Evolutionary conservation across 805 yeast species (phyloP).

Genomic region (Blastobotrys terrestris): DNA sequence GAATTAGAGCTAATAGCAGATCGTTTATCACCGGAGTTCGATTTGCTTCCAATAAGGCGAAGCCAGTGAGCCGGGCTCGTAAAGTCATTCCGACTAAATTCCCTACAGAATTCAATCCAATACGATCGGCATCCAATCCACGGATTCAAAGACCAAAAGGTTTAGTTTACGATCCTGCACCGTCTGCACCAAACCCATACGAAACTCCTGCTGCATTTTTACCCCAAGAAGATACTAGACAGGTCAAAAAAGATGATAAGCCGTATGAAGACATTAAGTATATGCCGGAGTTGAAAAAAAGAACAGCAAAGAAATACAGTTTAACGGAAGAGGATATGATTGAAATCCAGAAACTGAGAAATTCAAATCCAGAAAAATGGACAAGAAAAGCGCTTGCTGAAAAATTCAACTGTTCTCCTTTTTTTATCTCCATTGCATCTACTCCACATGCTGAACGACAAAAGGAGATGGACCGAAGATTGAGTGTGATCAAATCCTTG

Average conservation of each 20-base stretch:
- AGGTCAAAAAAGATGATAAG: slow-evolving; percentile 26
- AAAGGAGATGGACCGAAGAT: slow-evolving; percentile 42
- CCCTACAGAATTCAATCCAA: slow-evolving; percentile 56
- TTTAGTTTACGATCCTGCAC: slow-evolving; percentile 55
- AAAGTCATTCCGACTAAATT: slow-evolving; percentile 26
- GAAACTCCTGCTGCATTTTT: slow-evolving; percentile 67
- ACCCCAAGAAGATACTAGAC: slow-evolving; percentile 56
- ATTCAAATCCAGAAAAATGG: slow-evolving; percentile 53
- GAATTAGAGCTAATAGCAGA: background rate
- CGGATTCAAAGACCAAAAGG: slow-evolving; percentile 53
- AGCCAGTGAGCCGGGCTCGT: slow-evolving; percentile 3
- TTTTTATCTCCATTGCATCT: slow-evolving; percentile 51
- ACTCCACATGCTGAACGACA: slow-evolving; percentile 32
- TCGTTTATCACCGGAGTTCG: background rate
- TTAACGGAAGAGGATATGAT: slow-evolving; percentile 51
- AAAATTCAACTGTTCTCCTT: slow-evolving; percentile 47
- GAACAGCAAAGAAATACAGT: slow-evolving; percentile 42
- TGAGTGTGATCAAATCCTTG: slow-evolving; percentile 38
- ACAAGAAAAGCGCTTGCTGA: slow-evolving; percentile 57
- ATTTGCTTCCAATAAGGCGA: slow-evolving; percentile 5
- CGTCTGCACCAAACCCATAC: slow-evolving; percentile 50
- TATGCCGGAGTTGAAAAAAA: slow-evolving; percentile 35
- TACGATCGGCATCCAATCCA: slow-evolving; percentile 61
- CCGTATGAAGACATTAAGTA: slow-evolving; percentile 21
- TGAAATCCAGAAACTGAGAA: slow-evolving; percentile 53